Evolutionary conservation across 495 filamentous ascomycete genomes (phyloP).

Genomic region (Tuber microsphaerosporum): DNA sequence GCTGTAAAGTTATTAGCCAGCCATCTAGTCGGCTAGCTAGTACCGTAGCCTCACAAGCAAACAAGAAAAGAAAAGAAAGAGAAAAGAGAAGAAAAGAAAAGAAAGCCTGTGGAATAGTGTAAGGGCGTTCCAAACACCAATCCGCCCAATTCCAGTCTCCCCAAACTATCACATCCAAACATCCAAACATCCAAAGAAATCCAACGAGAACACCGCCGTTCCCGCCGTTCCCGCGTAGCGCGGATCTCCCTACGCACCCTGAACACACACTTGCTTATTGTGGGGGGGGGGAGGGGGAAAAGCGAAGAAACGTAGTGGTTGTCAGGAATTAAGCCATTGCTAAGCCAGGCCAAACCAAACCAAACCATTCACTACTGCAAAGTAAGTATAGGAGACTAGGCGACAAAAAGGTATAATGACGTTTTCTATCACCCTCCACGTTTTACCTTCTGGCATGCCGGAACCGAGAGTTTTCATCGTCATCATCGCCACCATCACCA

Average conservation of each 20-base stretch:
- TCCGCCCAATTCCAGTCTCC: not conserved
- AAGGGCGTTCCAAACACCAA: not conserved
- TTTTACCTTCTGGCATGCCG: not conserved
- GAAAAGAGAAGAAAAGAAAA: not conserved
- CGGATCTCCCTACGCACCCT: not conserved
- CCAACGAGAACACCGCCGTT: not conserved
- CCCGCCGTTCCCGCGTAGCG: not conserved
- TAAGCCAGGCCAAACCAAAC: not conserved
- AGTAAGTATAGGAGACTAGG: not conserved
- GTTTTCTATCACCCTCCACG: not conserved
- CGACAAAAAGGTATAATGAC: no score
- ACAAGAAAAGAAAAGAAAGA: not conserved
- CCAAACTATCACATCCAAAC: not conserved
- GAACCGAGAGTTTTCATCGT: not conserved
- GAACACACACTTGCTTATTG: no score
- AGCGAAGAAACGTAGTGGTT: not conserved
- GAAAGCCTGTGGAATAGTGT: not conserved
- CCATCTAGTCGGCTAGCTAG: not conserved
- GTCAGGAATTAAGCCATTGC: not conserved
- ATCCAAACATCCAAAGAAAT: not conserved
- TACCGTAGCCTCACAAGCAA: not conserved
- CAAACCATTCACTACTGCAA: not conserved
- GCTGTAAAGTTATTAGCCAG: not conserved
- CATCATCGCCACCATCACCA: no score
- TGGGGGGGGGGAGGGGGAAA: not conserved